Evolutionary conservation across 768 basidiomycete species (phyloP), one percentile per base, ranked within the genome.

Genomic region (Leccinum subtestaceum): DNA sequence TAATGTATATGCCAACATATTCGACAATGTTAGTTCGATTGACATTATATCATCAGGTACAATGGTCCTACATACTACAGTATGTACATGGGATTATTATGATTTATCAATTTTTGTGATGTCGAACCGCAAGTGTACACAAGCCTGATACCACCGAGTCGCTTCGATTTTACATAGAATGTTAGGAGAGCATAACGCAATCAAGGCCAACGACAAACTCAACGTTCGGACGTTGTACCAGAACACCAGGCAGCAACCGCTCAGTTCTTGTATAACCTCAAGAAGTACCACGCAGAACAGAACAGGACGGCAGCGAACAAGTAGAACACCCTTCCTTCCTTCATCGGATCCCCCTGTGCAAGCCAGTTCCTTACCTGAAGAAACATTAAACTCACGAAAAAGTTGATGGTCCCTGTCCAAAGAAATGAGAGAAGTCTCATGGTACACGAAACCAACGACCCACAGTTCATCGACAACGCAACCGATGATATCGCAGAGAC

Each of bases 261-360:
- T 67, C 61, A 73, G 43, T 60, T 64, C 51, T 55, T 63, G 53
- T 73, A 73, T 9, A 74, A 34, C 51, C 54, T 70, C 52, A 57
- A 62, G 60, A 73, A 74, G 50, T 48, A 60, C 43, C 17, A 38
- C 2, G 67, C 52, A 4, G 70, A 64, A 43, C 63, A 64, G 17
- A 73, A 56, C 52, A 95, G 76, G 12, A 87, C 65, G 0, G 67
- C 78, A 2, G 85, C 88, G 67, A 96, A 98, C 4, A 95, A 75
- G 65, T 88, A 95, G 70, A 98, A 98, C 2, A 98, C 86, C 49
- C 89, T 81, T n/a, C 94, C 94, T 66, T 91, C 88, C 63, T 90
- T 88, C 66, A 66, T 65, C 1, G 76, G 71, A 47, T 80, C 77
- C 1, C 84, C 86, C 2, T 80, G 80, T 9, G 91, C 81, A 47